Evolutionary conservation across 495 filamentous ascomycete species (phyloP).

Genomic region (Xylaria flabelliformis): DNA sequence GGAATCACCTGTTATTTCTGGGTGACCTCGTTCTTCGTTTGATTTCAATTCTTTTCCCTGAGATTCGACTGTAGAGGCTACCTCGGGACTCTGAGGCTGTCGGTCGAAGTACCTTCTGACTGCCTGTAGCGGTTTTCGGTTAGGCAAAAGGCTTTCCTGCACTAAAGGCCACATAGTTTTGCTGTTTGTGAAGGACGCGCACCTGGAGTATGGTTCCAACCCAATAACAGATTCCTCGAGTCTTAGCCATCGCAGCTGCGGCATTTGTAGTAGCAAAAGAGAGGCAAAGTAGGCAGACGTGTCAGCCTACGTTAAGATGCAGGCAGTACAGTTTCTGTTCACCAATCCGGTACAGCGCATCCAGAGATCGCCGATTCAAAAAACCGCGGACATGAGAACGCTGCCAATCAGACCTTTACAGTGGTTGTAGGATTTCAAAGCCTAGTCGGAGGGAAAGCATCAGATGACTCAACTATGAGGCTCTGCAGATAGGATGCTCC

Average conservation of each 20-base stretch:
- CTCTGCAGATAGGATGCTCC: neutral
- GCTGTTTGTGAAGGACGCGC: neutral
- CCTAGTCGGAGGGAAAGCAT: neutral
- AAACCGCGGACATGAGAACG: neutral
- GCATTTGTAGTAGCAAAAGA: neutral
- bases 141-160: neutral
- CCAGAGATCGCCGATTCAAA: neutral
- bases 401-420: neutral
- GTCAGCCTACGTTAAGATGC: neutral
- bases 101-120: neutral
- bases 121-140: neutral
- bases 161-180: neutral
- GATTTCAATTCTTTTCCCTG: neutral
- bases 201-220: neutral
- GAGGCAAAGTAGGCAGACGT: neutral
- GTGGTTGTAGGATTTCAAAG: neutral
- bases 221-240: neutral
- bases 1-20: neutral
- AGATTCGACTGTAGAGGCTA: neutral
- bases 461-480: neutral
- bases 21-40: neutral
- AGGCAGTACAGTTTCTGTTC: neutral
- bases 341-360: neutral
- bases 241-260: neutral
- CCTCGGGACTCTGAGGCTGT: neutral